Conservation (phyloP, 345 rosid genomes). For the Iberis pinnata region DNA sequence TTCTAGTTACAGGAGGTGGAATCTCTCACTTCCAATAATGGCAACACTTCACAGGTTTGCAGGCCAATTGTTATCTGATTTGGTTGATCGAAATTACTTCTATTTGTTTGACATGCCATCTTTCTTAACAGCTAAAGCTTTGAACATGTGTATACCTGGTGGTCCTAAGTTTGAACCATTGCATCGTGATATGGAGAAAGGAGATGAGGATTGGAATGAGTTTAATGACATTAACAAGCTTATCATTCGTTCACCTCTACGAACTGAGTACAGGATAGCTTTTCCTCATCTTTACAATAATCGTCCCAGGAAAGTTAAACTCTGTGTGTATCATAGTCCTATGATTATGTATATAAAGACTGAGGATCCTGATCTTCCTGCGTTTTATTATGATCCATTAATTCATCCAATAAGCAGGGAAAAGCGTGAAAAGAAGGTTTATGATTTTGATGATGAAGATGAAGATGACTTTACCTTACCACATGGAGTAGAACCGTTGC, state of each 20-base stretch:
- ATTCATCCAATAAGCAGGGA: conserved; percentile 85
- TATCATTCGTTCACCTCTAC: conserved; percentile 66
- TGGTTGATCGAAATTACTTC: conserved; percentile 77
- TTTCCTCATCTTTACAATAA: conserved; percentile 85
- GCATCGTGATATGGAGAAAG: conserved; percentile 90
- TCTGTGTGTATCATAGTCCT: conserved; percentile 71
- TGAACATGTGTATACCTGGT: conserved; percentile 95
- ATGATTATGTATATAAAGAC: conserved; percentile 86
- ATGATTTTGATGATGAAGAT: conserved; percentile 53
- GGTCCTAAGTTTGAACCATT: conserved; percentile 93
- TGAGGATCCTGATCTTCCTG: conserved; percentile 88
- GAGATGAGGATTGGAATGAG: conserved; percentile 94
- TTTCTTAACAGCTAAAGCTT: conserved; percentile 83
- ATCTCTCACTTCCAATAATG: conserved; percentile 88
- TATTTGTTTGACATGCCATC: conserved; percentile 94
- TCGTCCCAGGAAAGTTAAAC: conserved; percentile 77
- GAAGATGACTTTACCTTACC: conserved; percentile 67
- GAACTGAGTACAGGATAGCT: conserved; percentile 73
- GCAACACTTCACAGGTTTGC: conserved; percentile 90
- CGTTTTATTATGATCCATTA: conserved; percentile 81
- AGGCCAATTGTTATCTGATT: conserved; percentile 91
- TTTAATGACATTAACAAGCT: conserved; percentile 90
- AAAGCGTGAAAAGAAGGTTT: conserved; percentile 50
- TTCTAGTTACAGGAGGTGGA: conserved; percentile 86
- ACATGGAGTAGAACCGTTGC: conserved; percentile 69